Evolutionary conservation across 2,329 filamentous ascomycete genomes (phyloP), one percentile per base, ranked within the genome.

Genomic region (Fusarium beomiforme): DNA sequence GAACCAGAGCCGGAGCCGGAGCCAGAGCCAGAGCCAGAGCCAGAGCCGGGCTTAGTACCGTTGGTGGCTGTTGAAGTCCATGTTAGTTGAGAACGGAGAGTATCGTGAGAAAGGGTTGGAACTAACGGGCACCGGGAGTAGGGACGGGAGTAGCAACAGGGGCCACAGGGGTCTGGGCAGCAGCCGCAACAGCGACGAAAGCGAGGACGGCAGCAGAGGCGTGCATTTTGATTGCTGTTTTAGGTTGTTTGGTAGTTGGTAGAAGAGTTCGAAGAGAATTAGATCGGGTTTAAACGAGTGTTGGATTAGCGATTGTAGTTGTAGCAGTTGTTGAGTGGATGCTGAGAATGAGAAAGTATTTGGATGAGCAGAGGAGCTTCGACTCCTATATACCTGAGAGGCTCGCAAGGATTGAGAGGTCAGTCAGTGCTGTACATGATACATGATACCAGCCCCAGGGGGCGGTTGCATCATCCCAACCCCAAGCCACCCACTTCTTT

Each of bases 191-290:
- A 65, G 72, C 72, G 59, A 70, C 75, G 62, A 77, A 70, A 64
- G 72, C 72, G 70, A 77, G 64, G 64, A 77, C 67, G 66, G 70
- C 70, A 65, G 72, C 59, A 55, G 73, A 75, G 64, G 64, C 64
- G 64, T 67, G 75, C 75, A 76, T 76, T 49, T 64, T 76, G 74
- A 65, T 41, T 64, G 50, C 63, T 41, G 44, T 53, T 64, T 56
- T 46, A 44, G 51, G 61, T 70, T 36, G 41, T 55, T 69, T 36
- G 46, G 17, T 59, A 41, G 41, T 33, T 60, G 37, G 33, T 37
- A 23, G 39, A 46, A 71, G 31, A 33, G 43, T 65, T 61, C 34
- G 56, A 65, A 60, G 50, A 65, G 53, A 46, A 53, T 54, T 54
- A 50, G 68, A 64, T 50, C 41, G 69, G 16, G 43, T 72, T 57